Evolutionary conservation across 2,329 filamentous ascomycete genomes (phyloP), one percentile per base, ranked within the genome.

Genomic region (Aureobasidium sp.): DNA sequence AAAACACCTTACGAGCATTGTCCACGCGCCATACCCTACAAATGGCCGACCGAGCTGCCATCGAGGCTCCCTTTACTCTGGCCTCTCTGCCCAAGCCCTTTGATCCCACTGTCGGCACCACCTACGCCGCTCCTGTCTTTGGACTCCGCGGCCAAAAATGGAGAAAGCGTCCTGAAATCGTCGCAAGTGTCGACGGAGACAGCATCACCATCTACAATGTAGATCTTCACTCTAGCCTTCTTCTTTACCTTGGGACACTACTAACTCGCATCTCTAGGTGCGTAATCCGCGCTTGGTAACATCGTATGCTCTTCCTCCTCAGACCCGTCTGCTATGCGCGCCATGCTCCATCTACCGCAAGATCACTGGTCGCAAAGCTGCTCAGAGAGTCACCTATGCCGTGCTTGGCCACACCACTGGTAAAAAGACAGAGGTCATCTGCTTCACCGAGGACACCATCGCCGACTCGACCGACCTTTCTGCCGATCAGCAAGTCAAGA

Each of bases 151-250:
- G 79, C 58, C 77, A 79, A 45, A 82, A 79, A 72, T 85, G 84
- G 73, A 79, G 82, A 70, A 85, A 86, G 74, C 76, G 84, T 70
- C 81, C 84, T 67, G 84, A 87, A 68, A 76, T 86, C 57, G 82
- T 77, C 35, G 78, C 84, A 22, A 82, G 78, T 1, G 75, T 85
- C 15, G 83, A 86, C 69, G 83, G 83, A 42, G 82, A 86, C 69
- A 80, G 81, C 33, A 74, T 87, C 54, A 85, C 81, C 65, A 80
- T 87, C 39, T 86, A 86, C 73, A 83, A 84, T 72, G 84, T 48
- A 48, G 86, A 75, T 52, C 72, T 35, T n/a, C 11, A 6, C 6
- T 15, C 8, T 27, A 11, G 22, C 24, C 7, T 8, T 7, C 1
- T 40, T 12, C 7, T 50, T 17, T 37, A 4, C 3, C 14, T 47